A percentile compares a stretch with the other conserved stretches of the same genome.
These are phyloP conservation scores for Orobanche coerulescens DNA, from an alignment of 257 asterid genomes.

Conservation along the genomic window DNA sequence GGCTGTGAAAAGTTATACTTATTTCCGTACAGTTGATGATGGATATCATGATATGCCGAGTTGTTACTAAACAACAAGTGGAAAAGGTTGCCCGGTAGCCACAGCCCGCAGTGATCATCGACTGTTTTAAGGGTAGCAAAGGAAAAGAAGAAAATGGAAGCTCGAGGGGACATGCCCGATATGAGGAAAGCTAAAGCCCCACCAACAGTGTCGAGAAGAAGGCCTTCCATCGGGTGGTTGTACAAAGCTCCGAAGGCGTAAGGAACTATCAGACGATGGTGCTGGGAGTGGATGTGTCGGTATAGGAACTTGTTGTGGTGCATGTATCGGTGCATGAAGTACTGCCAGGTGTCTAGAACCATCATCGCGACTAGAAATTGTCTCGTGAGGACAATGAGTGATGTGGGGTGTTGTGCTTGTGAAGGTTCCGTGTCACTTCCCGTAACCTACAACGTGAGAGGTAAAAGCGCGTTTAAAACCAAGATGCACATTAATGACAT, in stretches of 20 bases:
- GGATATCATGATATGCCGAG: conserved; percentile 87
- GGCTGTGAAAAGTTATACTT: conserved; percentile 91
- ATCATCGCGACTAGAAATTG: conserved; percentile 65
- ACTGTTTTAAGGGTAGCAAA: conserved; percentile 87
- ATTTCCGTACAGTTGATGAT: conserved; percentile 81
- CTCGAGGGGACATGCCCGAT: conserved; percentile 87
- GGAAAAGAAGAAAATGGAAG: conserved; percentile 87
- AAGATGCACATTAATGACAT: not conserved
- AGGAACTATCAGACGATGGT: conserved; percentile 80
- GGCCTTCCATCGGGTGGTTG: conserved; percentile 93
- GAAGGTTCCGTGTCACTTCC: conserved; percentile 43
- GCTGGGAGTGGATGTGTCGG: conserved; percentile 80
- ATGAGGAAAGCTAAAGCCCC: conserved; percentile 77
- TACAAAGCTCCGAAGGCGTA: conserved; percentile 88
- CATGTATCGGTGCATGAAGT: conserved; percentile 90
- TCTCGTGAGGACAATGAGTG: conserved; percentile 45
- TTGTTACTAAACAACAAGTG: conserved; percentile 65
- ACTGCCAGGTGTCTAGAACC: conserved; percentile 87
- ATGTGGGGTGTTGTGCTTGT: conserved; percentile 30
- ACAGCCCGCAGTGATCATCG: conserved; percentile 86
- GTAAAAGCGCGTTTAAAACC: not conserved
- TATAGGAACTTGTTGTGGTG: conserved; percentile 88
- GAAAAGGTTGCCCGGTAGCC: conserved; percentile 86
- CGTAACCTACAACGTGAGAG: conserved; percentile 49
- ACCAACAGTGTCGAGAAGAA: conserved; percentile 77